Evolutionary conservation across 1,284 basidiomycete genomes (phyloP), one percentile per base, ranked within the genome.

Genomic region (Moniliophthora roreri): DNA sequence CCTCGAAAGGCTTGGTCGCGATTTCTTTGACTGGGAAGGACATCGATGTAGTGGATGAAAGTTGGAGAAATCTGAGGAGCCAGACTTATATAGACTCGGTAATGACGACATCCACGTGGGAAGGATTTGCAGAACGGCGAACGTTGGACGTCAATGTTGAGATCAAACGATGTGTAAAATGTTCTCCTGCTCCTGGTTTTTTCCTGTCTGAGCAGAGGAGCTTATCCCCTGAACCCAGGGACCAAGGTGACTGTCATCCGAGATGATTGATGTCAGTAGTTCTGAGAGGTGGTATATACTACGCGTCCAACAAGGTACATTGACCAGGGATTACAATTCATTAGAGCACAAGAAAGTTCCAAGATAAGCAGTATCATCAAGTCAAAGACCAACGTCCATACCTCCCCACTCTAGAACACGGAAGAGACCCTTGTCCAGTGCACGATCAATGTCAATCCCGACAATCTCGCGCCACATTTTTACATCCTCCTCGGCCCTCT

Each of bases 1-100:
- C 92, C 15, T 91, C 88, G 66, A 82, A 93, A 15, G 91, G 84
- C 64, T 84, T 92, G 0, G 91, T 93, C 21, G 71, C 41, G 40
- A 90, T 77, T 61, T 86, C 82, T 69, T 85, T 81, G 63, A 84
- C 68, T 63, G 63, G 56, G 63, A 70, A 73, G 44, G 76, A 67
- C 77, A 78, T 80, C 46, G 56, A 60, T 50, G 48, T 32, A 32
- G 35, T 49, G 24, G 57, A 54, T 57, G 53, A 52, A n/a, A 52
- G 49, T 47, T 23, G 28, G 47, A 46, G 20, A 36, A 2, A 18
- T n/a, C 23, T 36, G 26, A 28, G 28, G n/a, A 26, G 24, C 32
- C 39, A 23, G 23, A 44, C 20, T 21, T 32, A 8, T 2, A 34
- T 18, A 26, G 21, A 11, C 28, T n/a, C 23, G 26, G 13, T 38